These are phyloP conservation scores for Nepenthes mirabilis DNA, from an alignment of 148 eudicot species.

Conservation along the genomic window DNA sequence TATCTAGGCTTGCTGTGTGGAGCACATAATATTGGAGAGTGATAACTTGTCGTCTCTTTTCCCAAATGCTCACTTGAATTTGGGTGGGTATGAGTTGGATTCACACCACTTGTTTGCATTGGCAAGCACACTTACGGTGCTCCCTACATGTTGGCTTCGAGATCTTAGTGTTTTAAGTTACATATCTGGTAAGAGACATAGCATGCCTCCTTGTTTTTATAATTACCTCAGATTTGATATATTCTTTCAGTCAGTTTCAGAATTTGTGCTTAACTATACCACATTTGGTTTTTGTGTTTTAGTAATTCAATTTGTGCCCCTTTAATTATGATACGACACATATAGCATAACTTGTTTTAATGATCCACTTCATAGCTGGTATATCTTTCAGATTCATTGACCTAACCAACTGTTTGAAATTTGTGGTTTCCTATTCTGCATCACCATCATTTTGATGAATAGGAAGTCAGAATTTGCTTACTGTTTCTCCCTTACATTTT, in stretches of 20 bases:
- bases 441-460: too few species aligned
- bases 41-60: slow-evolving; percentile 80
- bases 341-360: too few species aligned
- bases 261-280: neutral
- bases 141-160: slow-evolving; percentile 84
- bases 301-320: too few species aligned
- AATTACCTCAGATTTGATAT: neutral
- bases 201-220: neutral
- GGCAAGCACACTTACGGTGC: slow-evolving; percentile 52
- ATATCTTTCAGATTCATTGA: too few species aligned
- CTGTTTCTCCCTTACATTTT: too few species aligned
- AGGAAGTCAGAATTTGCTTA: too few species aligned
- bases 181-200: slow-evolving; percentile 51
- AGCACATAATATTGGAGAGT: slow-evolving; percentile 80
- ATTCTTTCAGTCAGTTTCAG: neutral
- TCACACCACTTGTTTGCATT: slow-evolving; percentile 64
- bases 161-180: slow-evolving; percentile 79
- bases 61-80: slow-evolving; percentile 57
- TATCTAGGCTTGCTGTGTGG: slow-evolving; percentile 72
- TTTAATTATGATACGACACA: too few species aligned
- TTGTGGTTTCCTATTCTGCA: too few species aligned
- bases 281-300: too few species aligned
- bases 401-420: too few species aligned
- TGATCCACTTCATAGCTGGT: too few species aligned
- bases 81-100: slow-evolving; percentile 33